phyloP scores from a whole-genome alignment of 768 basidiomycete species.

The Tulasnella sp. region DNA sequence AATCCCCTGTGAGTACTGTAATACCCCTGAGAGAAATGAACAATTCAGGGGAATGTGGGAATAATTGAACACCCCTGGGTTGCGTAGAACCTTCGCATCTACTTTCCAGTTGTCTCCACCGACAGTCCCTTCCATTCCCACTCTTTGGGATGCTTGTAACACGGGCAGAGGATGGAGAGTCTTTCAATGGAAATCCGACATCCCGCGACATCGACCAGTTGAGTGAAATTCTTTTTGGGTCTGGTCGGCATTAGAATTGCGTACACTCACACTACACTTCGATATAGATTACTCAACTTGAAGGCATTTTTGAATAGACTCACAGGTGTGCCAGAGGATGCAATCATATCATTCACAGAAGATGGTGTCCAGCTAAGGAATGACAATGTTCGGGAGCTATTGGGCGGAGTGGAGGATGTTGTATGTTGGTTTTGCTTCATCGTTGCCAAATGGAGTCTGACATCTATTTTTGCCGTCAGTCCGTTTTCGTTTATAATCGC shows the following conservation, averaged over 20 bases:
- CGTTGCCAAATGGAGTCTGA: neutral
- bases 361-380: slow-evolving; percentile 62
- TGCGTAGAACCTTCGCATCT: no score
- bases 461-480: slow-evolving; percentile 26
- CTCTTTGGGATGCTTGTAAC: slow-evolving; percentile 4
- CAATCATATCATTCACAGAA: slow-evolving; percentile 62
- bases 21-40: no score
- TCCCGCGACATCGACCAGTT: slow-evolving; percentile 11
- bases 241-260: neutral
- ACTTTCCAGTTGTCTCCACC: no score
- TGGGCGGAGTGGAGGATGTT: slow-evolving; percentile 54
- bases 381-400: slow-evolving; percentile 60
- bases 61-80: no score
- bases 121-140: no score
- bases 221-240: neutral
- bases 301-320: slow-evolving; percentile 60
- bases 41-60: no score
- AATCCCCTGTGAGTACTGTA: no score
- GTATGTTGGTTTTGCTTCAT: neutral
- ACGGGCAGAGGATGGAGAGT: slow-evolving; percentile 5
- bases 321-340: slow-evolving; percentile 55
- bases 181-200: neutral
- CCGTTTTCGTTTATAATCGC: slow-evolving; percentile 77
- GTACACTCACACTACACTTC: neutral
- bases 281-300: slow-evolving; percentile 28